Evolutionary conservation across 306 rosid species (phyloP).

Genomic region (Phaseolus lunatus): DNA sequence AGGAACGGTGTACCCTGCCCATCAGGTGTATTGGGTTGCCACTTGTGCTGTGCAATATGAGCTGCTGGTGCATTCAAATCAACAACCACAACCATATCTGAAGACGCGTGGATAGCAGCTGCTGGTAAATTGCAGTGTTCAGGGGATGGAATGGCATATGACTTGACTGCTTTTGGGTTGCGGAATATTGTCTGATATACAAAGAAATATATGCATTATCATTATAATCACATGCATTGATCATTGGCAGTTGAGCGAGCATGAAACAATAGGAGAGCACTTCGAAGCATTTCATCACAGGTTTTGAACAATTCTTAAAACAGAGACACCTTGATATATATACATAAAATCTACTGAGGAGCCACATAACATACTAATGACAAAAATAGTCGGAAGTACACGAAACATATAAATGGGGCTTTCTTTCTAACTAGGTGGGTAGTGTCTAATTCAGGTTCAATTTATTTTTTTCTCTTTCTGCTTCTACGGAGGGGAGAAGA

Average conservation of each 20-base stretch:
- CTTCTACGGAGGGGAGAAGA: neutral
- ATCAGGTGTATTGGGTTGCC: slow-evolving; percentile 99
- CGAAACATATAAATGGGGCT: slow-evolving; percentile 7
- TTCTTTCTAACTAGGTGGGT: neutral
- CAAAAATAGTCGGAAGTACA: neutral
- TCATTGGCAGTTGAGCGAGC: slow-evolving; percentile 29
- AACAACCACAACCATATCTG: slow-evolving; percentile 83
- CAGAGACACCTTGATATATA: slow-evolving; percentile 13
- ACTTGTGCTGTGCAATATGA: slow-evolving; percentile 88
- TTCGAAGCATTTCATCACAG: slow-evolving; percentile 35
- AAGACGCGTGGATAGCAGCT: slow-evolving; percentile 83
- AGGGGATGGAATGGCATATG: slow-evolving; percentile 78
- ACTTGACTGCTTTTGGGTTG: slow-evolving; percentile 84
- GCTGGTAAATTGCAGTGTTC: slow-evolving; percentile 98
- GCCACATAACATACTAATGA: neutral
- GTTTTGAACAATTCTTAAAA: slow-evolving; percentile 29
- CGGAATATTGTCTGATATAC: slow-evolving; percentile 88
- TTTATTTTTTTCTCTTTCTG: neutral
- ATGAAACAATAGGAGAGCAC: slow-evolving; percentile 26
- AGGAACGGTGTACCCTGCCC: slow-evolving; percentile 98
- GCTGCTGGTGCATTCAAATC: slow-evolving; percentile 91
- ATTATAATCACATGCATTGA: slow-evolving; percentile 39
- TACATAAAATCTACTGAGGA: slow-evolving; percentile 9
- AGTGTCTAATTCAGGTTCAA: slow-evolving; percentile 1
- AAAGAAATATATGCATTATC: slow-evolving; percentile 39